These are phyloP conservation scores for Trapa bicornis DNA, from an alignment of 345 rosid species.

Conservation along the genomic window DNA sequence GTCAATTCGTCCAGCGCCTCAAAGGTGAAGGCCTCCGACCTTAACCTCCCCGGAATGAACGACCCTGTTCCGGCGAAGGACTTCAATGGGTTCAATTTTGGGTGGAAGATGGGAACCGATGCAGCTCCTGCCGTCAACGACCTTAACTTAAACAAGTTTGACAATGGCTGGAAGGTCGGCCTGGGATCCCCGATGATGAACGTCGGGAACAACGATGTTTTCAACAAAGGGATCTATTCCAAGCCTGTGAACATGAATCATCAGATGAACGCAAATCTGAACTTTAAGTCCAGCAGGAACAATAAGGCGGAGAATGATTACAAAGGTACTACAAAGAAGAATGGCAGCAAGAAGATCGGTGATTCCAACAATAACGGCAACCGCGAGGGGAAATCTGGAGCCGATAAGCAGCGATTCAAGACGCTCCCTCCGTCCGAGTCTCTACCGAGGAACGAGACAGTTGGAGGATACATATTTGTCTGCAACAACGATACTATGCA, in stretches of 20 bases:
- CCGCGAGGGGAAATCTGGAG: constrained; percentile 14
- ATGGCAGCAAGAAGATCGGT: constrained; percentile 21
- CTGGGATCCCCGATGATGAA: constrained; percentile 26
- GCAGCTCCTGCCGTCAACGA: neutral
- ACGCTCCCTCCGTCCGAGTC: constrained; percentile 90
- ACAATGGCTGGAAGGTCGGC: constrained; percentile 40
- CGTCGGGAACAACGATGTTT: constrained; percentile 51
- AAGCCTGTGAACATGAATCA: constrained; percentile 4
- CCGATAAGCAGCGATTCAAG: constrained; percentile 90
- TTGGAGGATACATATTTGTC: constrained; percentile 97
- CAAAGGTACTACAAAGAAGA: constrained; percentile 10
- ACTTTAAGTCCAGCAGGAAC: constrained; percentile 31
- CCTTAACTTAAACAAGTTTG: constrained; percentile 27
- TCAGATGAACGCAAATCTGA: constrained; percentile 17
- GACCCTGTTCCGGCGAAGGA: neutral
- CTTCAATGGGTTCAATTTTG: constrained; percentile 18
- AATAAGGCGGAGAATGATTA: constrained; percentile 36
- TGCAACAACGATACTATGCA: constrained; percentile 98
- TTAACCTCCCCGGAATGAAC: neutral
- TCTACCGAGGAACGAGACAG: constrained; percentile 73
- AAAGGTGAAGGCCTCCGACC: constrained; percentile 3
- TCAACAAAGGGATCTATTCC: constrained; percentile 48
- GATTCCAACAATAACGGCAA: constrained; percentile 32
- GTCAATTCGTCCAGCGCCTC: constrained; percentile 3
- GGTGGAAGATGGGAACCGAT: constrained; percentile 13